Evolutionary conservation across 192 early-diverging fungal genomes (phyloP), one percentile per base, ranked within the genome.

Genomic region (Backusella liffmaniae): DNA sequence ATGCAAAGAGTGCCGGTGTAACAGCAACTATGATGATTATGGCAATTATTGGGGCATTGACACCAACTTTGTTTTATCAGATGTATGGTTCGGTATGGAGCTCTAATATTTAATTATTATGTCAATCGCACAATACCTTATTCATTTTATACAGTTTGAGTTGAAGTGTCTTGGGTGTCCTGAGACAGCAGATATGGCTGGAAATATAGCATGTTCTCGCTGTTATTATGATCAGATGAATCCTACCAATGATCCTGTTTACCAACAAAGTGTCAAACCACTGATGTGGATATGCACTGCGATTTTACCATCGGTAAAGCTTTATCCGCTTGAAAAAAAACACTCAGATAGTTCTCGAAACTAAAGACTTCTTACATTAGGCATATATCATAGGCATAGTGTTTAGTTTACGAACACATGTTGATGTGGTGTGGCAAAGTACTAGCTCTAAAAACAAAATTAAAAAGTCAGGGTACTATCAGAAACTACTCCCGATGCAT

Each of bases 1-100:
- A 99, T 78, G 93, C 92, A 56, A 97, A 97, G 79, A 91, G 92
- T 73, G 96, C 98, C 62, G 94, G 93, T 72, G 96, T 99, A 23
- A 96, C 98, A 5, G 89, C 92, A 42, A 98, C 98, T 3, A 90
- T 99, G 90, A 88, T 99, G 18, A 95, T 98, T 78, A 94, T 97
- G 91, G 91, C 93, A 0, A 90, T 97, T 42, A 93, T 98, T 79
- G 96, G 94, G 21, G 93, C 91, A 26, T 92, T 99, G 83, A 94
- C 95, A 2, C 98, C 98, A 0, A 97, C 98, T 15, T 77, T 98
- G 36, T 99, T 98, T 76, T 97, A 97, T 83, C 91, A 95, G 73
- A 92, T 94, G n/a, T 95, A 94, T 84, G 98, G 95, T 3, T 76
- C 82, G 37, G 85, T 90, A 86, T 79, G 81, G 62, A 66, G 21